Evolutionary conservation across 2,329 filamentous ascomycete species (phyloP).

Genomic region (Lachnellula hyalina): DNA sequence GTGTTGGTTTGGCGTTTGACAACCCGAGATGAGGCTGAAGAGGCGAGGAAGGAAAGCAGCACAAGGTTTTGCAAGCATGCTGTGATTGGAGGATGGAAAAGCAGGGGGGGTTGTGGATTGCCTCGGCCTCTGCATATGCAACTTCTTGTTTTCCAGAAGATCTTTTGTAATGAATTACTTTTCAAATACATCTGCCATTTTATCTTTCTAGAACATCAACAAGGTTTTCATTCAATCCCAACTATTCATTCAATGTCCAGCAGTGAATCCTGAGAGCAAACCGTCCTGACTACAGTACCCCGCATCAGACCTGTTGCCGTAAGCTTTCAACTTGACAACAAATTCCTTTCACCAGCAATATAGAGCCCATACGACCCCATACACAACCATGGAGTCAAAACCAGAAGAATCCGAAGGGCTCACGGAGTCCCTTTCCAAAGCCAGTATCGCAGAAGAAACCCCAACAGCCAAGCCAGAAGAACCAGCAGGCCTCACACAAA

Average conservation of each 20-base stretch:
- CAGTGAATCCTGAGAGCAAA: too few relatives aligned
- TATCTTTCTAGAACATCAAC: too few relatives aligned
- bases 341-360: too few relatives aligned
- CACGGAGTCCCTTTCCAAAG: background rate
- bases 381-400: slow-evolving; percentile 21
- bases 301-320: too few relatives aligned
- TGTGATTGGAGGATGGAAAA: background rate
- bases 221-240: too few relatives aligned
- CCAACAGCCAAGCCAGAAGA: background rate
- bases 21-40: background rate
- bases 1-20: background rate
- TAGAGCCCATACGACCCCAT: too few relatives aligned
- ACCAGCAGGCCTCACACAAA: slow-evolving; percentile 9
- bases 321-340: too few relatives aligned
- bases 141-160: background rate
- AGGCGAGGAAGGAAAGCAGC: background rate
- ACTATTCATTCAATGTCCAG: too few relatives aligned
- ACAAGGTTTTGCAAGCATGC: background rate
- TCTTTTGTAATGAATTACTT: background rate
- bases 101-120: background rate
- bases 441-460: background rate
- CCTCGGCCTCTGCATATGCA: background rate
- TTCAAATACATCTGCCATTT: background rate
- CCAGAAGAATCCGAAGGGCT: slow-evolving; percentile 16
- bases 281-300: too few relatives aligned